Conservation (phyloP, 2,329 filamentous ascomycete genomes). For the Colletotrichum sp. region DNA sequence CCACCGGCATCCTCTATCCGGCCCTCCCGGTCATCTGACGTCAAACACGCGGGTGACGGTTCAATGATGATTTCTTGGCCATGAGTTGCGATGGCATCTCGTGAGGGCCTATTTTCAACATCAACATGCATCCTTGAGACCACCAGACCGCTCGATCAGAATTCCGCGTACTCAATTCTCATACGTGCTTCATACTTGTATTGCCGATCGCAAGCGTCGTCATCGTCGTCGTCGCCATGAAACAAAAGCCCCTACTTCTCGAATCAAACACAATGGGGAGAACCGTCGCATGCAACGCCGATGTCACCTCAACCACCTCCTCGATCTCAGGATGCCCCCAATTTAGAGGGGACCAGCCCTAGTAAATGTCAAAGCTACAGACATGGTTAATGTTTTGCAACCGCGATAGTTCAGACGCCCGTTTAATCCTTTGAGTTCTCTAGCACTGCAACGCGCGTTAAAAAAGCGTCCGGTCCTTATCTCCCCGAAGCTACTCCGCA, state of each 20-base stretch:
- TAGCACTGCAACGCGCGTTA: background rate
- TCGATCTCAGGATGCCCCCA: background rate
- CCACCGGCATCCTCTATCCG: background rate
- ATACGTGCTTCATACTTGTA: background rate
- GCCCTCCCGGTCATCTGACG: background rate
- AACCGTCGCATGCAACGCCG: background rate
- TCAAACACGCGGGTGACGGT: background rate
- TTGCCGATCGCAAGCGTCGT: background rate
- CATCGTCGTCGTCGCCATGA: background rate
- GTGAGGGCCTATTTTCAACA: background rate
- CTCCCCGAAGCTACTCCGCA: background rate
- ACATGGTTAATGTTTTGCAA: background rate
- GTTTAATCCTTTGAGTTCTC: background rate
- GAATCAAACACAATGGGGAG: background rate
- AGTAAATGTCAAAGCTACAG: background rate
- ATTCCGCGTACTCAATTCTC: background rate
- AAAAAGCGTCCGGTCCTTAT: background rate
- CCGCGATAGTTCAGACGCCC: background rate
- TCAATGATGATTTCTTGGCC: background rate
- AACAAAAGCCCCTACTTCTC: background rate
- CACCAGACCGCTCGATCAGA: background rate
- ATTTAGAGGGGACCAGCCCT: background rate
- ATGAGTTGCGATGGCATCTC: background rate
- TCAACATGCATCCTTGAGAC: background rate
- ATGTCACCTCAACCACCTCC: background rate